A percentile compares a stretch with the other conserved stretches of the same genome.
These are phyloP conservation scores for Leersia perrieri DNA, from an alignment of 176 grass and related monocot genomes.

Conservation along the genomic window DNA sequence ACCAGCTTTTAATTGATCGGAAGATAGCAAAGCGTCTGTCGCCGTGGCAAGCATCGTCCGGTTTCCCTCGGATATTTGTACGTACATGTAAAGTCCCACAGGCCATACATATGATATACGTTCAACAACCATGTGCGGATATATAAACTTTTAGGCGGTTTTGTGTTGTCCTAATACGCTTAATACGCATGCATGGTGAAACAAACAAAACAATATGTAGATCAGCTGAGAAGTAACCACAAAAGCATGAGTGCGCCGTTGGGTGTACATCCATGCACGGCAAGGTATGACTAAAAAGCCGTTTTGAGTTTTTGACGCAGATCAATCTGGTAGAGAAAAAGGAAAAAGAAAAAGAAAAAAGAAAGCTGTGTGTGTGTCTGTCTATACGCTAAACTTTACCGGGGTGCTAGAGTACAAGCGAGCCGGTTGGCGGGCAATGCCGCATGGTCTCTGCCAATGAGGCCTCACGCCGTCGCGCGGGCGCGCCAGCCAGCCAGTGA, in stretches of 20 bases:
- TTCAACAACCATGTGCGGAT: not conserved
- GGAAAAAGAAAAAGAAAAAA: not conserved
- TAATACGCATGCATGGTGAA: no score
- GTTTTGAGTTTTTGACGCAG: not conserved
- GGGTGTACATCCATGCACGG: not conserved
- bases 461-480: not conserved
- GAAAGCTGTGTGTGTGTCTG: not conserved
- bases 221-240: not conserved
- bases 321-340: not conserved
- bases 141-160: not conserved
- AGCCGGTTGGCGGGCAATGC: not conserved
- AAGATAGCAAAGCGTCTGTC: not conserved
- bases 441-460: slow-evolving; percentile 11
- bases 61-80: not conserved
- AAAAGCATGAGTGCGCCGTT: not conserved
- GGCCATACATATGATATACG: not conserved
- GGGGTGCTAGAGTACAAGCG: not conserved
- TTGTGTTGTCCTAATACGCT: not conserved
- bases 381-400: not conserved
- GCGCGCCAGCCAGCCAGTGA: slow-evolving; percentile 24
- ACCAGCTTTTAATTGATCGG: not conserved
- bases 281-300: not conserved
- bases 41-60: not conserved
- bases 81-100: not conserved
- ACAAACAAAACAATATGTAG: not conserved